Conservation (phyloP, 225 moss, liverwort and hornwort species). For the Asterella californica region DNA sequence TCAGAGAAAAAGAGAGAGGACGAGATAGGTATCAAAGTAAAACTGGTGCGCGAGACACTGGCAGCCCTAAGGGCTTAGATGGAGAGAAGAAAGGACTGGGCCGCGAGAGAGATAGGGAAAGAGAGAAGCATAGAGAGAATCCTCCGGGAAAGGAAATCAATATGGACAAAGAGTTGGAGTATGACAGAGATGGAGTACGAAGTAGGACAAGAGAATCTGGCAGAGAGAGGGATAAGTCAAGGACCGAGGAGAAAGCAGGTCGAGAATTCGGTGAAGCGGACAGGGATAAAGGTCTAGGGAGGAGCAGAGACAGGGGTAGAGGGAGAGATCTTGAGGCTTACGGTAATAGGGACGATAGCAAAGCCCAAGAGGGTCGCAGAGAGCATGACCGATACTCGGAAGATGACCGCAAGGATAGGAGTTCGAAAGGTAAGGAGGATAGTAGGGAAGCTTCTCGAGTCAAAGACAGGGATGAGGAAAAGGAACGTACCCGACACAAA, state of each 20-base stretch:
- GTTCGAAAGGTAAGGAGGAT: conserved; percentile 22
- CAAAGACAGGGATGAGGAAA: conserved; percentile 25
- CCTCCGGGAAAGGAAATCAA: conserved; percentile 14
- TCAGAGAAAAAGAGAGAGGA: conserved; percentile 23
- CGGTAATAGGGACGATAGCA: conserved; percentile 27
- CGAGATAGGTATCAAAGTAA: conserved; percentile 26
- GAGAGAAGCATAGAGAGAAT: conserved; percentile 26
- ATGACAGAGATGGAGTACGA: conserved; percentile 28
- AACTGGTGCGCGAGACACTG: conserved; percentile 21
- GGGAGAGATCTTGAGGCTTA: conserved; percentile 23
- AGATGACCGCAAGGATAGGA: conserved; percentile 11
- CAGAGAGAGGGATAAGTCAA: conserved; percentile 27
- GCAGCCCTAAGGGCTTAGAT: conserved; percentile 9
- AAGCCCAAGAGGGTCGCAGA: conserved; percentile 15
- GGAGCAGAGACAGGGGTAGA: conserved; percentile 31
- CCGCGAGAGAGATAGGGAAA: conserved; percentile 28
- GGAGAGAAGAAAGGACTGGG: conserved; percentile 20
- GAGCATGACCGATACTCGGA: conserved; percentile 22
- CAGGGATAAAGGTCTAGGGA: conserved; percentile 48
- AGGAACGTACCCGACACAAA: conserved; percentile 31
- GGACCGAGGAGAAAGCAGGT: conserved; percentile 18
- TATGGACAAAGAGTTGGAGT: conserved; percentile 19
- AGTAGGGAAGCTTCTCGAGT: conserved; percentile 17
- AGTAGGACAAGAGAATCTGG: conserved; percentile 23
- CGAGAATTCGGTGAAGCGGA: conserved; percentile 40